Base-by-base conservation (phyloP, 2,329 filamentous ascomycete genomes). In the Apiospora sp. region DNA sequence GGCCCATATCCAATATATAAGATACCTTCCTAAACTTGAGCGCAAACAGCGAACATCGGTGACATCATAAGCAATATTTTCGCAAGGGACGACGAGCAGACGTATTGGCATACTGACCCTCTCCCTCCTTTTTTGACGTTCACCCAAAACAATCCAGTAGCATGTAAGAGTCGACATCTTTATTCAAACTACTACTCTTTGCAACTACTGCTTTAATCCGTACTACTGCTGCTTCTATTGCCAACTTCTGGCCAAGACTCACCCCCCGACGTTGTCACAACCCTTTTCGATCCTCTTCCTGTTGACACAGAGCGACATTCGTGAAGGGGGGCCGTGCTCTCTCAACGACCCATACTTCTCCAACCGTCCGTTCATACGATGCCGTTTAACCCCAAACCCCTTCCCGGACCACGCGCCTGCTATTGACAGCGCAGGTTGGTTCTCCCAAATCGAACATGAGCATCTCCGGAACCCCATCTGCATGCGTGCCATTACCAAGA, bases 121-220 rank as follows among this genome's bases (percentile, higher is more conserved):
- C 19, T 8, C 34, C 58, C 19, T 41, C 19, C 19, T 3, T 3
- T 24, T 24, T 7, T 19, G n/a, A 12, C 22, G 4, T 4, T 24
- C 19, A 64, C 22, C 34, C 1, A 8, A 64, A 10, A 6, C 34
- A 41, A n/a, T 4, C 1, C 30, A n/a, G 19, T 22, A n/a, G 19
- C 14, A 19, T 22, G n/a, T 64, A 64, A 64, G 30, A 64, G 30
- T 41, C 19, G 58, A 64, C 34, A 64, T 64, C 58, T 64, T 64
- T 64, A 64, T 64, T 64, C 34, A 64, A 64, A 64, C 58, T 64
- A 41, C 58, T 64, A 64, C 58, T 64, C 58, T 41, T 34, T 64
- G 58, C 34, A 64, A 64, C 58, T 64, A 64, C 58, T 64, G 34
- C 58, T 64, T 27, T 64, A 41, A 64, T 64, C 34, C 34, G 34